Percentiles rank a stretch among this genome's conserved stretches.
Conservation (phyloP, 768 basidiomycete species). For the Suillus paluster region DNA sequence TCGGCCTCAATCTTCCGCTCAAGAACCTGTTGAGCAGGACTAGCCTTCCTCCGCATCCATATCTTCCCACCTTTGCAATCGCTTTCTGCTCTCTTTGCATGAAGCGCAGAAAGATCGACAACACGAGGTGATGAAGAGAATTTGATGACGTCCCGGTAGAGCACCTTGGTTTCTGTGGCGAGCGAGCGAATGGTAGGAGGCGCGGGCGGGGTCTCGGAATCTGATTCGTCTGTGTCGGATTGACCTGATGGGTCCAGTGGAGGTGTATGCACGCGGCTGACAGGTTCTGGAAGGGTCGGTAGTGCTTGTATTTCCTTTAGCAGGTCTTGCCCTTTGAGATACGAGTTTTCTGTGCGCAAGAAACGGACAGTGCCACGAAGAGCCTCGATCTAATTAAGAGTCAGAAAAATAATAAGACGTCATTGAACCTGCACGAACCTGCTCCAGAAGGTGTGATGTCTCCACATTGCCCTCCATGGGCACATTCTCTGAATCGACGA, state of each 20-base stretch:
- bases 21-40: slow-evolving; percentile 80
- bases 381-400: slow-evolving; percentile 71
- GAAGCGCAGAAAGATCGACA: slow-evolving; percentile 77
- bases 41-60: slow-evolving; percentile 84
- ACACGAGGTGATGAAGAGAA: slow-evolving; percentile 84
- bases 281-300: slow-evolving; percentile 60
- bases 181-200: slow-evolving; percentile 67
- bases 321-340: slow-evolving; percentile 91
- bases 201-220: slow-evolving; percentile 49
- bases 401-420: slow-evolving; percentile 11
- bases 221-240: slow-evolving; percentile 70
- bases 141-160: slow-evolving; percentile 88
- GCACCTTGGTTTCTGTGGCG: slow-evolving; percentile 78
- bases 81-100: slow-evolving; percentile 53
- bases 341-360: slow-evolving; percentile 92
- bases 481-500: slow-evolving; percentile 60
- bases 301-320: slow-evolving; percentile 81
- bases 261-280: slow-evolving; percentile 60
- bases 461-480: slow-evolving; percentile 83
- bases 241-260: slow-evolving; percentile 65
- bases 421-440: slow-evolving; percentile 49
- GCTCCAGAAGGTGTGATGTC: slow-evolving; percentile 86
- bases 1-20: slow-evolving; percentile 81
- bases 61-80: slow-evolving; percentile 50
- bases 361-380: slow-evolving; percentile 91